phyloP scores from a whole-genome alignment of 2,329 filamentous ascomycete species.

The Helotiales sp. region DNA sequence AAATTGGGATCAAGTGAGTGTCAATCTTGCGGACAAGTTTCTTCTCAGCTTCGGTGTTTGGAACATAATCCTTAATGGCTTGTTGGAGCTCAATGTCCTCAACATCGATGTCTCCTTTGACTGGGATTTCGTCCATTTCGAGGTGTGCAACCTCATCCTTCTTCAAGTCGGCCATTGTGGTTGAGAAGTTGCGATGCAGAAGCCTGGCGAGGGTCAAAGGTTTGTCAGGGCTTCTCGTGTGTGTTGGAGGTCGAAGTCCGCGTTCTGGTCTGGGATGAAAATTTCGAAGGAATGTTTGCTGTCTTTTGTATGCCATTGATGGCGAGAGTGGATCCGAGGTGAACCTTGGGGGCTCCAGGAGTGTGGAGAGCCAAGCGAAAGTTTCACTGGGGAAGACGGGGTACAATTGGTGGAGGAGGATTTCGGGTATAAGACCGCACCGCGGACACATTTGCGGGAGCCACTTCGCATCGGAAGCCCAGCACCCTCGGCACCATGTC shows the following conservation, averaged over 20 bases:
- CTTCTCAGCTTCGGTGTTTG: constrained; percentile 39
- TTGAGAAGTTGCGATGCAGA: neutral
- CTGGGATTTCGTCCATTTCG: constrained; percentile 23
- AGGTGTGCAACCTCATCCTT: constrained; percentile 21
- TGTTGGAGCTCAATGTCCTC: constrained; percentile 33
- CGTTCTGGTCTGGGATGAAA: neutral
- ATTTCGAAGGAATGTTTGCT: neutral
- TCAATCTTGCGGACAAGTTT: constrained; percentile 57
- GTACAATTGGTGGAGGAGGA: neutral
- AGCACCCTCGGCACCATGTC: no score
- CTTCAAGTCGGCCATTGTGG: constrained; percentile 11
- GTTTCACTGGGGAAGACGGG: constrained; percentile 1
- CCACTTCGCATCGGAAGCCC: neutral
- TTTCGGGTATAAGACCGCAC: constrained; percentile 7
- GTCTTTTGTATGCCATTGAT: constrained; percentile 11
- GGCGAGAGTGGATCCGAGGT: constrained; percentile 9
- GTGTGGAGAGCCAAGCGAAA: constrained; percentile 3
- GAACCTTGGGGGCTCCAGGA: constrained; percentile 8
- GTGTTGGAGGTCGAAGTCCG: neutral
- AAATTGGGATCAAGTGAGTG: constrained; percentile 54
- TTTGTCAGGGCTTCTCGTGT: neutral
- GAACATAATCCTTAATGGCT: constrained; percentile 39
- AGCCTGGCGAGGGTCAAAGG: neutral
- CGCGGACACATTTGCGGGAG: constrained; percentile 5
- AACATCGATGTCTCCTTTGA: constrained; percentile 16